Percentiles rank a stretch among this genome's conserved stretches.
These are phyloP conservation scores for Eustoma russellianum DNA, from an alignment of 257 asterid genomes.

Conservation along the genomic window DNA sequence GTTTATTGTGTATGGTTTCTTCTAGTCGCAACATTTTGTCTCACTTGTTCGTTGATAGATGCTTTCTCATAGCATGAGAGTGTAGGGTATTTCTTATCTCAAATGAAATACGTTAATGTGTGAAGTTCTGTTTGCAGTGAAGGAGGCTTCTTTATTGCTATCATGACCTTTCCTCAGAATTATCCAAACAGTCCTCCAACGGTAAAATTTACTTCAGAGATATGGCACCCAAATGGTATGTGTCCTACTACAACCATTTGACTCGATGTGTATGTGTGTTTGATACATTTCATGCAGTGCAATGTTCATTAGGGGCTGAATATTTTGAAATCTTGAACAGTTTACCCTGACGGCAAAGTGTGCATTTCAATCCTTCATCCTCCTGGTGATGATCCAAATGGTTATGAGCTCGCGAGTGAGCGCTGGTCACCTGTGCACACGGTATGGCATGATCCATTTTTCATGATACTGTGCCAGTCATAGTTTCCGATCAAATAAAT, in stretches of 20 bases:
- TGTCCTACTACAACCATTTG: too few species aligned
- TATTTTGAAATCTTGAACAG: constrained; percentile 37
- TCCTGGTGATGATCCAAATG: constrained; percentile 98
- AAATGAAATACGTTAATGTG: constrained; percentile 45
- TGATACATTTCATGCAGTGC: too few species aligned
- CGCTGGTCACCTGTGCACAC: constrained; percentile 99
- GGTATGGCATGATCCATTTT: constrained; percentile 27
- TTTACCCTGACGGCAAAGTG: constrained; percentile 88
- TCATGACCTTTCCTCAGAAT: constrained; percentile 84
- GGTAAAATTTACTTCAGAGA: constrained; percentile 82
- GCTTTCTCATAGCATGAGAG: constrained; percentile 46
- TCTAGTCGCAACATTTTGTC: too few species aligned
- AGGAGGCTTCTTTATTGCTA: constrained; percentile 97
- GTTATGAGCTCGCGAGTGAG: constrained; percentile 97
- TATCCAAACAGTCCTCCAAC: constrained; percentile 97
- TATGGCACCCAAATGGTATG: constrained; percentile 99
- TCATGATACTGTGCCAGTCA: neutral
- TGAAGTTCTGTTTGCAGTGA: constrained; percentile 63
- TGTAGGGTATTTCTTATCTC: constrained; percentile 93
- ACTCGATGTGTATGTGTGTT: too few species aligned
- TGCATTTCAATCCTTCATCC: constrained; percentile 98
- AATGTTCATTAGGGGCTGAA: constrained; percentile 13
- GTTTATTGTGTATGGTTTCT: too few species aligned
- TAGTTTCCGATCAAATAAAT: too few species aligned
- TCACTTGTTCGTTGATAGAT: too few species aligned